Conservation (phyloP, 805 yeast genomes). For the Teunomyces atbi region DNA sequence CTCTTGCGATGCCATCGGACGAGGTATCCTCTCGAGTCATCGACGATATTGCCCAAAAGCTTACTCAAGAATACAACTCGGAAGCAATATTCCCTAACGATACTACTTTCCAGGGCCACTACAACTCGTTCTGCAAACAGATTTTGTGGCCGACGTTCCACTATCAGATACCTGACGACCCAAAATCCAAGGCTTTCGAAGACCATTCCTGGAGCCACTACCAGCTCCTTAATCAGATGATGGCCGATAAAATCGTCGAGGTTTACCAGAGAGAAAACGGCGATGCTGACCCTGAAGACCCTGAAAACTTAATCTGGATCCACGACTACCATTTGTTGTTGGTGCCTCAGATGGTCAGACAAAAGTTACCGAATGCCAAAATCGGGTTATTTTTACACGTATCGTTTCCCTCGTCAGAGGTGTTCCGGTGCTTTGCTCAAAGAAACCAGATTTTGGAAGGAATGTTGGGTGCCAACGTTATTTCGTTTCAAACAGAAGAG, state of each 20-base stretch:
- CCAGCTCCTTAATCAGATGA: constrained; percentile 65
- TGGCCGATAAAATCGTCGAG: constrained; percentile 74
- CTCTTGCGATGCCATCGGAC: constrained; percentile 89
- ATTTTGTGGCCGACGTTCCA: constrained; percentile 93
- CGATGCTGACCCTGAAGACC: constrained; percentile 31
- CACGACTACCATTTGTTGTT: constrained; percentile 91
- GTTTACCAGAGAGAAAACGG: constrained; percentile 51
- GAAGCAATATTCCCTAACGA: constrained; percentile 75
- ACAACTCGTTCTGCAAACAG: constrained; percentile 87
- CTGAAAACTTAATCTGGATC: constrained; percentile 77
- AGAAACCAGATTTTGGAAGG: constrained; percentile 76
- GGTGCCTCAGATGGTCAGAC: constrained; percentile 81
- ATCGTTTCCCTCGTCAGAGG: constrained; percentile 94
- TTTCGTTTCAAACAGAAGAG: constrained; percentile 89
- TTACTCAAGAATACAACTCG: constrained; percentile 51
- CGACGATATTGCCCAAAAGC: constrained; percentile 47
- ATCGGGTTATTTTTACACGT: constrained; percentile 92
- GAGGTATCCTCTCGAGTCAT: constrained; percentile 60
- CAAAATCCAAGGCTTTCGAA: constrained; percentile 90
- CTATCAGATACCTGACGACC: constrained; percentile 94
- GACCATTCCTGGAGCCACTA: constrained; percentile 93
- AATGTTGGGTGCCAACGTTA: constrained; percentile 81
- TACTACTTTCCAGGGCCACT: constrained; percentile 83
- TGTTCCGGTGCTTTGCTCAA: constrained; percentile 90
- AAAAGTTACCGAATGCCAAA: constrained; percentile 72